A percentile compares a stretch with the other conserved stretches of the same genome.
Conservation (phyloP, 2,329 filamentous ascomycete genomes). For the Colletotrichum lindemuthianum region DNA sequence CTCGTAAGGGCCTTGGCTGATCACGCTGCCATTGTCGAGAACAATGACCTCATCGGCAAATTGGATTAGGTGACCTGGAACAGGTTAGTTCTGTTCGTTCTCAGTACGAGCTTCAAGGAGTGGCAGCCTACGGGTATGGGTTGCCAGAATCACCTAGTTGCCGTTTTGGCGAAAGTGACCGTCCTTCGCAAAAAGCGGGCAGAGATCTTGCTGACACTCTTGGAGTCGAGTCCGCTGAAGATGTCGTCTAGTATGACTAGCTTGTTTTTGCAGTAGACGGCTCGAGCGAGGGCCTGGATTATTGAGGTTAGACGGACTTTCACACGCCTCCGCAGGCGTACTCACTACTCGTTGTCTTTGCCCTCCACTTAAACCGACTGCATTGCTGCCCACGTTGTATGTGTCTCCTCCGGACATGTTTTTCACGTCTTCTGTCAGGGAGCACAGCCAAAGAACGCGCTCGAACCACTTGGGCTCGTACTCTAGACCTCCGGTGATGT, state of each 20-base stretch:
- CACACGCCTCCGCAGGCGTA: not conserved
- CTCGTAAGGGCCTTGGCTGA: constrained; percentile 4
- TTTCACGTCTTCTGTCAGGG: constrained; percentile 7
- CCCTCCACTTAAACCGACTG: constrained; percentile 14
- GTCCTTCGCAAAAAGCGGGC: constrained; percentile 2
- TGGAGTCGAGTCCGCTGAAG: constrained; percentile 18
- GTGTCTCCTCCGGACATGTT: constrained; percentile 5
- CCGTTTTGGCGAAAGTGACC: not conserved
- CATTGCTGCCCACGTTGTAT: constrained; percentile 16
- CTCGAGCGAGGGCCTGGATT: constrained; percentile 7
- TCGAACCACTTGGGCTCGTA: constrained; percentile 19
- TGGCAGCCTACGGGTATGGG: constrained; percentile 11
- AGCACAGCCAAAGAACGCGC: constrained; percentile 12
- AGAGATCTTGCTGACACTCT: not conserved
- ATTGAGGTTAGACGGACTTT: no score
- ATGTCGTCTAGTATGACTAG: constrained; percentile 13
- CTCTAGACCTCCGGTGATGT: constrained; percentile 9
- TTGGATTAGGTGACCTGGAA: not conserved
- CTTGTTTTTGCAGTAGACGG: constrained; percentile 1
- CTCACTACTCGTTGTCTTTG: constrained; percentile 28
- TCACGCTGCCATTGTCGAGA: not conserved
- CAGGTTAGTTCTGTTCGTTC: not conserved
- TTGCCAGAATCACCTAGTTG: constrained; percentile 11
- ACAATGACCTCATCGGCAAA: constrained; percentile 12
- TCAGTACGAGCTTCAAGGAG: not conserved